Percentiles rank a stretch among this genome's conserved stretches.
phyloP scores from a whole-genome alignment of 2,329 filamentous ascomycete genomes.

The Botrytis deweyae region DNA sequence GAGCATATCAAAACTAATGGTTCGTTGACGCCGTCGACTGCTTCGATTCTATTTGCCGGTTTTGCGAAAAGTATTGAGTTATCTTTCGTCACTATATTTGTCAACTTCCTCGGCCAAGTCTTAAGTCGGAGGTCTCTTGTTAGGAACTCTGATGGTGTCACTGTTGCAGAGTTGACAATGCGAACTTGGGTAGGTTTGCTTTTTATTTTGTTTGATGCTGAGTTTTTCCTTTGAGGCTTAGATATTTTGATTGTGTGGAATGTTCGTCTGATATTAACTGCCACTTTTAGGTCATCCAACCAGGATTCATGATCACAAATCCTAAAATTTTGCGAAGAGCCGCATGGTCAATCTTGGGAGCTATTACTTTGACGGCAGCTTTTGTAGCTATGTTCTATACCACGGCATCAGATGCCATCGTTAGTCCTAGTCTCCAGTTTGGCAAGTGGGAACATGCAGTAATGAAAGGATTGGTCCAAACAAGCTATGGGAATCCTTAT shows the following conservation, averaged over 20 bases:
- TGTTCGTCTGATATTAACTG: slow-evolving; percentile 56
- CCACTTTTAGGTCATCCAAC: slow-evolving; percentile 68
- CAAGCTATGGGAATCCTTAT: slow-evolving; percentile 61
- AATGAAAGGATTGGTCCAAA: slow-evolving; percentile 56
- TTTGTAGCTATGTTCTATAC: slow-evolving; percentile 71
- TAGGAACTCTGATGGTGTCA: slow-evolving; percentile 61
- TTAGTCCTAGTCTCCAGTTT: slow-evolving; percentile 68
- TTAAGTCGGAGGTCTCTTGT: slow-evolving; percentile 68
- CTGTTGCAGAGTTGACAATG: slow-evolving; percentile 76
- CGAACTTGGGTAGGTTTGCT: slow-evolving; percentile 55
- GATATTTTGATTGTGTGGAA: background rate
- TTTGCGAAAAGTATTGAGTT: slow-evolving; percentile 76
- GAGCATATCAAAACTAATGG: slow-evolving; percentile 53
- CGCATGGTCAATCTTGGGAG: slow-evolving; percentile 61
- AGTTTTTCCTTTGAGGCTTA: background rate
- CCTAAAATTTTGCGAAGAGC: slow-evolving; percentile 65
- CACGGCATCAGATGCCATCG: slow-evolving; percentile 71
- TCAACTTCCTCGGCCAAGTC: slow-evolving; percentile 72
- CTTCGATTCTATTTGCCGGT: slow-evolving; percentile 65
- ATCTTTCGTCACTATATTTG: slow-evolving; percentile 74
- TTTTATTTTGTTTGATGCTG: background rate
- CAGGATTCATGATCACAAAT: slow-evolving; percentile 70
- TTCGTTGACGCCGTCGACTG: slow-evolving; percentile 58
- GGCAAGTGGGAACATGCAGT: slow-evolving; percentile 50
- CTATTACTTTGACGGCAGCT: slow-evolving; percentile 62